Evolutionary conservation across 2,329 filamentous ascomycete genomes (phyloP).

Genomic region (Anthostomella pinea): DNA sequence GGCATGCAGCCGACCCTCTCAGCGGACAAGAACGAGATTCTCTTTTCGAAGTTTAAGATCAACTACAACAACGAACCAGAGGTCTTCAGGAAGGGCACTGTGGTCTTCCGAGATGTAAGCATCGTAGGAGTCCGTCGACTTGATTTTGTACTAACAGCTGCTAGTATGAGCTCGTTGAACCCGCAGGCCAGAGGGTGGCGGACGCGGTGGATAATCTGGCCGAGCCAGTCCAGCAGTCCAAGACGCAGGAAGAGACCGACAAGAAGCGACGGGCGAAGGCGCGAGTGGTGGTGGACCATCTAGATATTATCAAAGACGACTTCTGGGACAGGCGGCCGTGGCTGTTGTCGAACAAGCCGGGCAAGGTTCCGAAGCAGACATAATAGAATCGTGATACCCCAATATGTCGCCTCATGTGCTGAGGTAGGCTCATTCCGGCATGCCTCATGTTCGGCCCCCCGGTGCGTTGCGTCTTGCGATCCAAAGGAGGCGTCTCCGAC

Average conservation of each 20-base stretch:
- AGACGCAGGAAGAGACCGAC: slow-evolving; percentile 79
- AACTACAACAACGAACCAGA: slow-evolving; percentile 98
- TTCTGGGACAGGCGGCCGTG: slow-evolving; percentile 90
- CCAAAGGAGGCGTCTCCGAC: too few species aligned
- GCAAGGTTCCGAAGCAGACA: slow-evolving; percentile 63
- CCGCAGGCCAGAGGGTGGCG: slow-evolving; percentile 44
- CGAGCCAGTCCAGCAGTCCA: slow-evolving; percentile 62
- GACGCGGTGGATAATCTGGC: slow-evolving; percentile 46
- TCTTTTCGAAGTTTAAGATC: slow-evolving; percentile 83
- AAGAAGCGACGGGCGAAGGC: slow-evolving; percentile 80
- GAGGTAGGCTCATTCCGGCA: background rate
- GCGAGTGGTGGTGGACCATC: slow-evolving; percentile 74
- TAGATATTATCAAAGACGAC: slow-evolving; percentile 92
- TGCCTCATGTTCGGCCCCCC: too few species aligned
- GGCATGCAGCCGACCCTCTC: slow-evolving; percentile 69
- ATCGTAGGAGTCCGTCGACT: background rate
- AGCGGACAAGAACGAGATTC: slow-evolving; percentile 90
- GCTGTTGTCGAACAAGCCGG: slow-evolving; percentile 73
- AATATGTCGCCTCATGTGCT: too few species aligned
- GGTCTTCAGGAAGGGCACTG: slow-evolving; percentile 90
- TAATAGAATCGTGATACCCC: slow-evolving; percentile 24
- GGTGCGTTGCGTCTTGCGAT: too few species aligned
- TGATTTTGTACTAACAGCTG: slow-evolving; percentile 22
- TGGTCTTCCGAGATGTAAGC: slow-evolving; percentile 76
- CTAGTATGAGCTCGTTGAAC: slow-evolving; percentile 71